Conservation (phyloP, 2,329 filamentous ascomycete species). For the Aspergillus aculeatinus region DNA sequence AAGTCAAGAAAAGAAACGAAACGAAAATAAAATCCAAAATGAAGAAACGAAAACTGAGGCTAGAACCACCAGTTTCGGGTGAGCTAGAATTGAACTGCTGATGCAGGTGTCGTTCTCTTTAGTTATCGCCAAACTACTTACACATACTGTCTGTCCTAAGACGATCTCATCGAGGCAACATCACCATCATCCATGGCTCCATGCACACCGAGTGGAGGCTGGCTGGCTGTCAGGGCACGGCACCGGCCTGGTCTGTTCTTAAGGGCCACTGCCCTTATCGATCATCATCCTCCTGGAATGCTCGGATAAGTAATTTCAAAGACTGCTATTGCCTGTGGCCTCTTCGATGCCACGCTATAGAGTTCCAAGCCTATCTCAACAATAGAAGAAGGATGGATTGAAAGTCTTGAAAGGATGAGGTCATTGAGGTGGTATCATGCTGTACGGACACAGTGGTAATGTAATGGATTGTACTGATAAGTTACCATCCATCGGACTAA, state of each 20-base stretch:
- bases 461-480: too few relatives aligned
- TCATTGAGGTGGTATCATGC: background rate
- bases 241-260: conserved; percentile 5
- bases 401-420: background rate
- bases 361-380: conserved; percentile 9
- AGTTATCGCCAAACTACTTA: too few relatives aligned
- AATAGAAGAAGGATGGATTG: background rate
- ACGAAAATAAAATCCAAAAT: background rate
- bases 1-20: background rate
- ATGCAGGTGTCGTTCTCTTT: background rate
- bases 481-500: conserved; percentile 1
- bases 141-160: background rate
- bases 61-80: background rate
- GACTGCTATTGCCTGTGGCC: too few relatives aligned
- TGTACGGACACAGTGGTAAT: background rate
- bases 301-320: background rate
- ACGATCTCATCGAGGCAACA: conserved; percentile 13
- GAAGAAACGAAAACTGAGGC: background rate
- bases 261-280: conserved; percentile 5
- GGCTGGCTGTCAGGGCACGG: conserved; percentile 16
- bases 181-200: conserved; percentile 7
- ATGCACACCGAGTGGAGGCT: conserved; percentile 16
- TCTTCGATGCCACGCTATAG: too few relatives aligned
- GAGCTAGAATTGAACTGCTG: background rate
- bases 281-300: conserved; percentile 2